Evolutionary conservation across 768 basidiomycete genomes (phyloP).

Genomic region (Lentinula boryana): DNA sequence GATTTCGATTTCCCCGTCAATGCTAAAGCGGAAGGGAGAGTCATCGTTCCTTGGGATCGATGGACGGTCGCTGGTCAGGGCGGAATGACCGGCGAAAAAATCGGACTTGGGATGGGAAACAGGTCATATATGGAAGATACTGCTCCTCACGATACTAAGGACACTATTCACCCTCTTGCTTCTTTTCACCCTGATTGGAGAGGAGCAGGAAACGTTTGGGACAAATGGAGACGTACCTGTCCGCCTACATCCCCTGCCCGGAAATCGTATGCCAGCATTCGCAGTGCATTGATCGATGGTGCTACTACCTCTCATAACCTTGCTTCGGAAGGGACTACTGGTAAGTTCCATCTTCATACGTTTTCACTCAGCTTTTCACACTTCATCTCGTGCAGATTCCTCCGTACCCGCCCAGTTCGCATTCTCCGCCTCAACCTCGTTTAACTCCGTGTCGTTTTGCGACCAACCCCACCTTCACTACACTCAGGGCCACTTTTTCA

Average conservation of each 20-base stretch:
- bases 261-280: constrained; percentile 73
- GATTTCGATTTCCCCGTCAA: constrained; percentile 96
- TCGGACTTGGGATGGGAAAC: background rate
- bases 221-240: constrained; percentile 88
- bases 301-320: background rate
- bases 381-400: background rate
- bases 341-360: background rate
- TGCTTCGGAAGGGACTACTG: background rate
- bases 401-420: constrained; percentile 43
- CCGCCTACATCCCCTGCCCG: constrained; percentile 72
- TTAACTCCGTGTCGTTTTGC: constrained; percentile 68
- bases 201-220: constrained; percentile 84
- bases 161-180: background rate
- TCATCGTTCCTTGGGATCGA: constrained; percentile 89
- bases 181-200: constrained; percentile 81
- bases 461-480: constrained; percentile 75
- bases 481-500: constrained; percentile 93
- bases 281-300: constrained; percentile 33
- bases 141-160: background rate
- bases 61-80: background rate
- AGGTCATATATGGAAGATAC: background rate
- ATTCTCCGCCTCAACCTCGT: constrained; percentile 57
- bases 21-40: constrained; percentile 87
- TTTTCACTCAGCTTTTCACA: background rate
- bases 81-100: background rate